A percentile compares a stretch with the other conserved stretches of the same genome.
phyloP scores from a whole-genome alignment of 176 grass and related monocot species.

The Avena insularis region DNA sequence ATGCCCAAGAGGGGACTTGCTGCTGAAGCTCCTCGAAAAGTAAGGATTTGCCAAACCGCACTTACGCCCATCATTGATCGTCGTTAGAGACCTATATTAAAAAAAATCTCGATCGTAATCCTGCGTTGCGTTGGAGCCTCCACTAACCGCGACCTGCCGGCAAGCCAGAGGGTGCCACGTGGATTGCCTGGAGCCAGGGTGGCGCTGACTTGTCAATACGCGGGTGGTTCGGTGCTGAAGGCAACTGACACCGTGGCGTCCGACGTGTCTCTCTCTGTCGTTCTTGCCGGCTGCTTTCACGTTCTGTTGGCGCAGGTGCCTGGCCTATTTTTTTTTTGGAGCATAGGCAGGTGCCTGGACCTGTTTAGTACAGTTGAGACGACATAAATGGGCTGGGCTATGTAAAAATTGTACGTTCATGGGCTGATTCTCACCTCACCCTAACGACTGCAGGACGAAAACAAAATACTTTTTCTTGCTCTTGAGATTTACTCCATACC shows the following conservation, averaged over 20 bases:
- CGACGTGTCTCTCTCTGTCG: constrained; percentile 30
- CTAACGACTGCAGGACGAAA: no score
- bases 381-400: no score
- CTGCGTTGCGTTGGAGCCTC: constrained; percentile 47
- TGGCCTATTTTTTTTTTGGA: no score
- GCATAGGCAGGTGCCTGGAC: no score
- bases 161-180: constrained; percentile 10
- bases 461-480: no score
- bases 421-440: no score
- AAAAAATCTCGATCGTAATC: constrained; percentile 42
- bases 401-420: no score
- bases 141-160: constrained; percentile 53
- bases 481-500: no score
- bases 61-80: constrained; percentile 52
- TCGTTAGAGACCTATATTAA: neutral
- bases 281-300: neutral
- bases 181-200: neutral
- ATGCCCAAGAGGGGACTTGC: neutral
- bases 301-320: neutral
- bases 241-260: constrained; percentile 3
- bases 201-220: constrained; percentile 57
- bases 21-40: constrained; percentile 37
- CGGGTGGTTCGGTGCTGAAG: neutral
- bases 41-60: constrained; percentile 45
- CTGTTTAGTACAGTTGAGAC: no score